Conservation (phyloP, 176 grass and related monocot species). For the Phragmites australis region DNA sequence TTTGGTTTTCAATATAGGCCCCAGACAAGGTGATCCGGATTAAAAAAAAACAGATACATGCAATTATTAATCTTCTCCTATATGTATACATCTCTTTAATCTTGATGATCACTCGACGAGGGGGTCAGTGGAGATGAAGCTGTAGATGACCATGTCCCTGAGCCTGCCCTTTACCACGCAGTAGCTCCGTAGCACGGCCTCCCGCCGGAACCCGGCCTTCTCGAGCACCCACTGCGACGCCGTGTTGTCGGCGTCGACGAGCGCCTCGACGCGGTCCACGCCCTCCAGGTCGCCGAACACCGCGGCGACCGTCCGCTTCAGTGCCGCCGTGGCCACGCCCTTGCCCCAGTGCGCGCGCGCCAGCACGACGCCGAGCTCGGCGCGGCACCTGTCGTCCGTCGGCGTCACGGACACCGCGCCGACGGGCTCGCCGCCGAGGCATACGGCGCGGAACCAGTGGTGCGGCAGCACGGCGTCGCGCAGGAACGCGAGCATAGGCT, state of each 20-base stretch:
- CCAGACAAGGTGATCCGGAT: no score
- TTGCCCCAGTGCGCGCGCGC: slow-evolving; percentile 54
- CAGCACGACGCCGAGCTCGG: slow-evolving; percentile 57
- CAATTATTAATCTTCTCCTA: neutral
- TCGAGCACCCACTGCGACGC: slow-evolving; percentile 57
- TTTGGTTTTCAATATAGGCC: no score
- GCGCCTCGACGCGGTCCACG: slow-evolving; percentile 80
- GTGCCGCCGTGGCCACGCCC: slow-evolving; percentile 57
- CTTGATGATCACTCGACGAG: neutral
- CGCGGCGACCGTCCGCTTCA: slow-evolving; percentile 26
- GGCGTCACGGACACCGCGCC: slow-evolving; percentile 64
- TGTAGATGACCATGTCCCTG: slow-evolving; percentile 66
- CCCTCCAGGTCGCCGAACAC: slow-evolving; percentile 48
- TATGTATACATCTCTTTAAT: neutral
- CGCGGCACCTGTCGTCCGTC: slow-evolving; percentile 55
- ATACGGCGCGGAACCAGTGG: slow-evolving; percentile 70
- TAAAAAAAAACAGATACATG: neutral
- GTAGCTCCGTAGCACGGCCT: slow-evolving; percentile 73
- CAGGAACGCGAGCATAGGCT: slow-evolving; percentile 55
- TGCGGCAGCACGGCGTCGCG: slow-evolving; percentile 51
- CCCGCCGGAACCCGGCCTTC: slow-evolving; percentile 66
- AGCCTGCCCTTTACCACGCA: slow-evolving; percentile 38
- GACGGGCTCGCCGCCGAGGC: slow-evolving; percentile 45
- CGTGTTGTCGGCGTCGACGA: slow-evolving; percentile 60
- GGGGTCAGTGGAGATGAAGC: slow-evolving; percentile 62